Percentiles rank a stretch among this genome's conserved stretches.
These are phyloP conservation scores for Nannochloropsis granulata DNA, from an alignment of 108 stramenopile genomes.

Conservation along the genomic window DNA sequence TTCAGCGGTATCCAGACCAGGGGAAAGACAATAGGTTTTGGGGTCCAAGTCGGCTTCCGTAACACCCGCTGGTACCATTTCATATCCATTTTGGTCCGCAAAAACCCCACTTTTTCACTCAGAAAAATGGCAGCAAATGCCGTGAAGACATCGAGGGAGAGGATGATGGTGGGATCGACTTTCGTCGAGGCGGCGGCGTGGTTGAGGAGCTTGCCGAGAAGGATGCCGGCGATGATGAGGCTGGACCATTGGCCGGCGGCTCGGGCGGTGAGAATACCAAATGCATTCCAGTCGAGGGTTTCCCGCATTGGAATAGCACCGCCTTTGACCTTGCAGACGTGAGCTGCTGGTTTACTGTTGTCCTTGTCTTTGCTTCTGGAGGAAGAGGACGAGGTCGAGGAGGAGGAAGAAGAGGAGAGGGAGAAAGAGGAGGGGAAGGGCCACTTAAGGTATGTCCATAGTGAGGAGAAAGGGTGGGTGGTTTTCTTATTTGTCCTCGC, in stretches of 20 bases:
- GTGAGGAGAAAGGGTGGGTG: background rate
- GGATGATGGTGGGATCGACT: background rate
- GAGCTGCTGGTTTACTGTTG: background rate
- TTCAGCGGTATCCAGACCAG: constrained; percentile 2
- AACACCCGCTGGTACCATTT: background rate
- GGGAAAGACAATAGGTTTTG: background rate
- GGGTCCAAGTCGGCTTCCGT: background rate
- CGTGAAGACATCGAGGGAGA: background rate
- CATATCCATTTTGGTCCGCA: background rate
- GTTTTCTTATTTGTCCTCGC: background rate
- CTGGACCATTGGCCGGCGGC: background rate
- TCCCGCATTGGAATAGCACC: background rate
- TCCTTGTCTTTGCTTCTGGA: background rate
- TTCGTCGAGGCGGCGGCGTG: background rate
- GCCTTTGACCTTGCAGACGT: background rate
- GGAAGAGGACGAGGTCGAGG: background rate
- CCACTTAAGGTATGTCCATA: background rate
- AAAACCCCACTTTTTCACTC: background rate
- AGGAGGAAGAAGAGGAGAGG: no score
- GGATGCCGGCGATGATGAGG: background rate
- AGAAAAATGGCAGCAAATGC: background rate
- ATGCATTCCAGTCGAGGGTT: background rate
- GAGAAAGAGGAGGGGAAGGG: background rate
- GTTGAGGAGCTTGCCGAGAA: background rate
- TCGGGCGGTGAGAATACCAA: background rate